Evolutionary conservation across 257 asterid genomes (phyloP).

Genomic region (Perilla frutescens): DNA sequence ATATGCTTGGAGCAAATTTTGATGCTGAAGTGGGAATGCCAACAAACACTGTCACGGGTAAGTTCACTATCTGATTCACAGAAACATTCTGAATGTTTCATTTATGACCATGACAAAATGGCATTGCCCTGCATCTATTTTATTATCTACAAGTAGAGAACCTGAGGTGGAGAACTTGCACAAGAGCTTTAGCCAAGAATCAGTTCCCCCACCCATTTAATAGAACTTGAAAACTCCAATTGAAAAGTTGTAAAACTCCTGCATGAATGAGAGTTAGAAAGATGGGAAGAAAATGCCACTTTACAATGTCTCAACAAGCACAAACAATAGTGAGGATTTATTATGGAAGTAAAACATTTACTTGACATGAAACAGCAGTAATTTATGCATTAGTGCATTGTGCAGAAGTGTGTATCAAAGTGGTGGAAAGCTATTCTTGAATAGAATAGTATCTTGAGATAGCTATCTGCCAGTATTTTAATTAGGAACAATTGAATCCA

Average conservation of each 20-base stretch:
- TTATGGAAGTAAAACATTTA: background rate
- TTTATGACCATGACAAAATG: background rate
- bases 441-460: background rate
- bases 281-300: slow-evolving; percentile 11
- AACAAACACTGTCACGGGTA: slow-evolving; percentile 35
- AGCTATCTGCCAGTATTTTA: background rate
- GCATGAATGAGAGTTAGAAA: slow-evolving; percentile 21
- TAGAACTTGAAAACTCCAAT: slow-evolving; percentile 4
- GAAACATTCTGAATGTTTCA: background rate
- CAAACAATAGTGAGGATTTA: background rate
- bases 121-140: slow-evolving; percentile 10
- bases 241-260: slow-evolving; percentile 2
- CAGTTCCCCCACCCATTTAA: slow-evolving; percentile 3
- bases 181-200: background rate
- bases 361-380: background rate
- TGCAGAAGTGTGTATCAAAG: background rate
- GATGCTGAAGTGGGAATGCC: slow-evolving; percentile 23
- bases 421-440: background rate
- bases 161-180: slow-evolving; percentile 27
- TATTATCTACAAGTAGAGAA: slow-evolving; percentile 8
- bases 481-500: background rate
- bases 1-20: slow-evolving; percentile 34
- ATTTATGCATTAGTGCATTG: background rate
- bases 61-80: slow-evolving; percentile 30
- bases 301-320: slow-evolving; percentile 7